phyloP scores from a whole-genome alignment of 495 filamentous ascomycete genomes.

The Bacidia rubella region DNA sequence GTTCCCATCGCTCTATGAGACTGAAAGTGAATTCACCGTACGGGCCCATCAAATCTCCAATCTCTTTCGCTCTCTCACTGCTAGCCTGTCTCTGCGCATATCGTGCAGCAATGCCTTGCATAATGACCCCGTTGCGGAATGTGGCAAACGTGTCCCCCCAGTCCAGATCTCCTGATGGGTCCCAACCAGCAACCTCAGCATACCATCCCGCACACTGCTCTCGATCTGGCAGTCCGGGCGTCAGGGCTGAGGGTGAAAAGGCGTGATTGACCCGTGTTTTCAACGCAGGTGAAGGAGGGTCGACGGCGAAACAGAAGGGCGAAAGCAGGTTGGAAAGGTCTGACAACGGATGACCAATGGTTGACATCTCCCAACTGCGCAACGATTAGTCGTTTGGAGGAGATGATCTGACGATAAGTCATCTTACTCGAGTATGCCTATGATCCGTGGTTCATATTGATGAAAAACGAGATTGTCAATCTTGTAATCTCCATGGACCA shows the following conservation, averaged over 20 bases:
- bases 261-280: slow-evolving; percentile 12
- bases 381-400: not conserved
- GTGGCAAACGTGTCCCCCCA: slow-evolving; percentile 59
- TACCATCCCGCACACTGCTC: slow-evolving; percentile 69
- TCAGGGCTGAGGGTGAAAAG: slow-evolving; percentile 19
- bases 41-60: slow-evolving; percentile 48
- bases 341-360: slow-evolving; percentile 82
- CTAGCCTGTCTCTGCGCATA: slow-evolving; percentile 80
- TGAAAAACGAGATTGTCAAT: slow-evolving; percentile 96
- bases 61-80: slow-evolving; percentile 62
- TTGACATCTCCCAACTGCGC: slow-evolving; percentile 83
- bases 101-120: slow-evolving; percentile 86
- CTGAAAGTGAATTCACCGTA: slow-evolving; percentile 68
- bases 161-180: slow-evolving; percentile 39
- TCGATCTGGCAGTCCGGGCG: slow-evolving; percentile 60
- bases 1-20: slow-evolving; percentile 39
- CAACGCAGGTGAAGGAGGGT: slow-evolving; percentile 10
- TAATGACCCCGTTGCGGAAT: slow-evolving; percentile 59
- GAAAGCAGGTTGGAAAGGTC: slow-evolving; percentile 71
- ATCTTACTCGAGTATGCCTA: slow-evolving; percentile 80
- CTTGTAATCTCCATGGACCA: slow-evolving; percentile 95
- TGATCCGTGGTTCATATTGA: slow-evolving; percentile 72
- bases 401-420: not conserved
- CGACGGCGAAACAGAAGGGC: slow-evolving; percentile 37
- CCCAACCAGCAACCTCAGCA: slow-evolving; percentile 53